These are phyloP conservation scores for Russula virescens DNA, from an alignment of 768 basidiomycete species.

Conservation along the genomic window DNA sequence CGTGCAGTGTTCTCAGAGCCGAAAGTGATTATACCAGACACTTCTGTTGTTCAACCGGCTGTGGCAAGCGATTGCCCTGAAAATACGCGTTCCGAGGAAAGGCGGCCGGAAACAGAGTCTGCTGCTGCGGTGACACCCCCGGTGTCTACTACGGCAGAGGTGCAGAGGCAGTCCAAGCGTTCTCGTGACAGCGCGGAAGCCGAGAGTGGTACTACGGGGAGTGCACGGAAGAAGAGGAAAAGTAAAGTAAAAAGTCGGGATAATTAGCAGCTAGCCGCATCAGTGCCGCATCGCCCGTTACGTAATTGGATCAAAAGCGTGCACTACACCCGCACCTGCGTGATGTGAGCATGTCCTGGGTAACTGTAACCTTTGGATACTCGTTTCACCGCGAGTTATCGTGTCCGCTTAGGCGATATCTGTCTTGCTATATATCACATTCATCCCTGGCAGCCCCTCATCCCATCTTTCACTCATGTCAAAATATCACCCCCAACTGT, in stretches of 20 bases:
- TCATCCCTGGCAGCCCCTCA: too few relatives aligned
- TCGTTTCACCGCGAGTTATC: too few relatives aligned
- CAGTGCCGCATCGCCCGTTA: background rate
- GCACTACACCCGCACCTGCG: too few relatives aligned
- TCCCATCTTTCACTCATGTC: background rate
- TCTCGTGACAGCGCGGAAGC: background rate
- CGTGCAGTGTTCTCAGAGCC: constrained; percentile 77
- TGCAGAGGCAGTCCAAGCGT: background rate
- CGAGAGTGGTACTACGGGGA: background rate
- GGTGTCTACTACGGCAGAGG: background rate
- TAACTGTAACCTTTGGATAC: too few relatives aligned
- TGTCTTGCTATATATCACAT: too few relatives aligned
- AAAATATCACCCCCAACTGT: constrained; percentile 13
- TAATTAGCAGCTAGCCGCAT: background rate
- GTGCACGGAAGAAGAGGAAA: constrained; percentile 21
- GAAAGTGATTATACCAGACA: constrained; percentile 48
- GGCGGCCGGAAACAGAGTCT: background rate
- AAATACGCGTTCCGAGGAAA: background rate
- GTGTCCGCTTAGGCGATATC: too few relatives aligned
- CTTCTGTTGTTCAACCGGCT: background rate
- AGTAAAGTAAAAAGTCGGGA: constrained; percentile 6
- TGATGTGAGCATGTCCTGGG: too few relatives aligned
- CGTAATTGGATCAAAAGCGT: background rate
- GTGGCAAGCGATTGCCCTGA: background rate
- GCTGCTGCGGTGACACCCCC: background rate